Evolutionary conservation across 495 filamentous ascomycete genomes (phyloP).

Genomic region (Penicillium goetzii): DNA sequence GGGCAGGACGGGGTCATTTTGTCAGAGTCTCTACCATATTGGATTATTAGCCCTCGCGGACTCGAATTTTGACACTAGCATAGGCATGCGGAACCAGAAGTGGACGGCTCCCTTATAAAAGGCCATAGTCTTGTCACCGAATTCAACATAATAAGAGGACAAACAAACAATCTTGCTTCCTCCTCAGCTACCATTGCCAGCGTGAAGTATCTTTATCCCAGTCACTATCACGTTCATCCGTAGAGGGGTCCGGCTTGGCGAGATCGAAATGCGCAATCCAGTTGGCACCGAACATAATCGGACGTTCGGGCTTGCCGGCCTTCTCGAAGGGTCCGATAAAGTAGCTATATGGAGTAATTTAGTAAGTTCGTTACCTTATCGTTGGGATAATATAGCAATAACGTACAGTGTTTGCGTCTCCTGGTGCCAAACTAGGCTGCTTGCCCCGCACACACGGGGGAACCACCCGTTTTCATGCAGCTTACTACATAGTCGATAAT

Average conservation of each 20-base stretch:
- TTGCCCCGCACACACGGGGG: neutral
- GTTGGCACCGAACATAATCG: neutral
- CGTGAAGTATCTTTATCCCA: constrained; percentile 2
- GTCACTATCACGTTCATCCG: constrained; percentile 4
- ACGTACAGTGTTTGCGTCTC: constrained; percentile 6
- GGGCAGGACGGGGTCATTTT: constrained; percentile 1
- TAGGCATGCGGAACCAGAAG: constrained; percentile 1
- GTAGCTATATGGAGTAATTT: constrained; percentile 1
- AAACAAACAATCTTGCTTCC: constrained; percentile 1
- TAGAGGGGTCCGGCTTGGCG: constrained; percentile 1
- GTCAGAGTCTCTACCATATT: constrained; percentile 10
- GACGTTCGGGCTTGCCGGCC: neutral
- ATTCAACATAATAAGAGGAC: constrained; percentile 1
- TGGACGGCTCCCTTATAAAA: neutral
- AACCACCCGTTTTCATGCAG: neutral
- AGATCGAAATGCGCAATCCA: constrained; percentile 6
- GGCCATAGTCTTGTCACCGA: constrained; percentile 1
- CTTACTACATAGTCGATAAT: constrained; percentile 1
- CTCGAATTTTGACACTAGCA: constrained; percentile 4
- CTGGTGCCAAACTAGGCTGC: constrained; percentile 6
- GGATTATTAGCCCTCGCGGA: constrained; percentile 1
- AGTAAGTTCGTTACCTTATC: constrained; percentile 4
- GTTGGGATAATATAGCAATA: constrained; percentile 4
- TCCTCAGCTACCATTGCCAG: neutral
- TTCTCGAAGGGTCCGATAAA: constrained; percentile 2